Evolutionary conservation across 2,329 filamentous ascomycete species (phyloP).

Genomic region (Fusarium neocosmosporiellum): DNA sequence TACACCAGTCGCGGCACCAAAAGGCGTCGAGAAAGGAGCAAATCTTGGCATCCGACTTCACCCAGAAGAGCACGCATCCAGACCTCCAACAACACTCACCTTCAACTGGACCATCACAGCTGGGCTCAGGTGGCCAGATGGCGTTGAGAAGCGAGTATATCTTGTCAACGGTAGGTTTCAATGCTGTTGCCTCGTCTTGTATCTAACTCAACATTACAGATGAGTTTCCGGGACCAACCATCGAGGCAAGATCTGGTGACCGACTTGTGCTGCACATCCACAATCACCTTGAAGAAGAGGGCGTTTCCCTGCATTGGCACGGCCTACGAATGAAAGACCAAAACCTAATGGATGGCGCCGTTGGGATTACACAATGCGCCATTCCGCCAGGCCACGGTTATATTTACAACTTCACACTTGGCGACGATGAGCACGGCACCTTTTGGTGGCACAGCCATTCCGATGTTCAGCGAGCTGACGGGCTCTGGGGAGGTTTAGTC

Average conservation of each 20-base stretch:
- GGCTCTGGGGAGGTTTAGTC: not conserved
- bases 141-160: not conserved
- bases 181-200: not conserved
- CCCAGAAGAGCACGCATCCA: not conserved
- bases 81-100: not conserved
- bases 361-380: not conserved
- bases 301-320: not conserved
- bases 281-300: not conserved
- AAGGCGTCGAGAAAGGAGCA: not conserved
- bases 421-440: not conserved
- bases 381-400: not conserved
- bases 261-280: not conserved
- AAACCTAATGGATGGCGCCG: not conserved
- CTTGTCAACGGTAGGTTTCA: not conserved
- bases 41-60: not conserved
- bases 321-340: not conserved
- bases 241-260: not conserved
- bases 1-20: not conserved
- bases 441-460: not conserved
- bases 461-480: not conserved
- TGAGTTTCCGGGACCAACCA: not conserved
- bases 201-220: not conserved
- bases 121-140: not conserved
- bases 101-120: not conserved
- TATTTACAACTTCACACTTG: not conserved